Percentiles rank a stretch among this genome's conserved stretches.
Conservation (phyloP, 305 asterid genomes). For the Striga hermonthica region DNA sequence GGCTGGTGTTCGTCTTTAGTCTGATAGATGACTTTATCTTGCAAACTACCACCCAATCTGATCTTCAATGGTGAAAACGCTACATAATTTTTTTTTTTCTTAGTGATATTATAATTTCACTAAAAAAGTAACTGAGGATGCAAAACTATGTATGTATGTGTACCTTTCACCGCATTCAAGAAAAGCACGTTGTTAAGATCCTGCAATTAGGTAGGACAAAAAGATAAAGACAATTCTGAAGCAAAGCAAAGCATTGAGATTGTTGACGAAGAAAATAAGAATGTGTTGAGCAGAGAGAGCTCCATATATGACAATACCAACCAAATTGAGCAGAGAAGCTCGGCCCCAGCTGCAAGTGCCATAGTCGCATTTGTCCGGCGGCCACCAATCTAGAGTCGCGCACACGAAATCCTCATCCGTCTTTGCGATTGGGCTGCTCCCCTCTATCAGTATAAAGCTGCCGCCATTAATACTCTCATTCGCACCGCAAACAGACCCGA, state of each 20-base stretch:
- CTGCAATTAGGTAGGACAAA: slow-evolving; percentile 44
- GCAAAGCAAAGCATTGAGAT: not conserved
- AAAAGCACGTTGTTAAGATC: slow-evolving; percentile 58
- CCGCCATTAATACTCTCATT: slow-evolving; percentile 27
- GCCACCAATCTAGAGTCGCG: slow-evolving; percentile 73
- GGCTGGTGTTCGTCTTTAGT: slow-evolving; percentile 49
- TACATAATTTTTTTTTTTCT: slow-evolving; percentile 37
- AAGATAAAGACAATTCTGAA: not conserved
- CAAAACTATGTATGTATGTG: not conserved
- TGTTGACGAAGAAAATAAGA: not conserved
- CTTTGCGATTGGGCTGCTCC: slow-evolving; percentile 43
- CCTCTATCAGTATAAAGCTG: slow-evolving; percentile 35
- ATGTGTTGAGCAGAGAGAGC: slow-evolving; percentile 18
- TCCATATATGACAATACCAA: not conserved
- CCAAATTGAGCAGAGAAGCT: slow-evolving; percentile 59
- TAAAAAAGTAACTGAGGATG: slow-evolving; percentile 2
- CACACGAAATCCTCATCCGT: slow-evolving; percentile 55
- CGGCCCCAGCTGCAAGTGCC: slow-evolving; percentile 64
- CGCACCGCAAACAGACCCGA: slow-evolving; percentile 30
- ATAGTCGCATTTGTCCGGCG: slow-evolving; percentile 66
- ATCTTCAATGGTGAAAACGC: slow-evolving; percentile 91
- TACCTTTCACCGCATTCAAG: slow-evolving; percentile 77
- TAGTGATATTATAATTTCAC: slow-evolving; percentile 26
- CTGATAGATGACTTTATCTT: slow-evolving; percentile 70
- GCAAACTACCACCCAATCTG: slow-evolving; percentile 85